A percentile compares a stretch with the other conserved stretches of the same genome.
Conservation (phyloP, 148 eudicot genomes). For the Rhododendron griersonianum region DNA sequence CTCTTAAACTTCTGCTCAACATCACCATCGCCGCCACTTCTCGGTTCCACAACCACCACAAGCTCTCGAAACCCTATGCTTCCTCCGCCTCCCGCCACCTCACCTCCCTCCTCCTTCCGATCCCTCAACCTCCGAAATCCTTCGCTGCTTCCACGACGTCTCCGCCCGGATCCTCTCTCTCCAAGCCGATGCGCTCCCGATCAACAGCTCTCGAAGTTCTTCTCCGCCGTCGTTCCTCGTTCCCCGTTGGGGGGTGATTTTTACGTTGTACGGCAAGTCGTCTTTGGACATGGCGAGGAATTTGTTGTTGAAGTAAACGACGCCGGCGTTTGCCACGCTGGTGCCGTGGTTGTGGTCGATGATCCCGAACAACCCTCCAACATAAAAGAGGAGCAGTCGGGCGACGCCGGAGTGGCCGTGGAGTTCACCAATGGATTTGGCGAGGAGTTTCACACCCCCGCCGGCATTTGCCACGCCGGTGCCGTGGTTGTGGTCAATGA, state of each 20-base stretch:
- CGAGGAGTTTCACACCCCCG: neutral
- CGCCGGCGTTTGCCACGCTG: slow-evolving; percentile 45
- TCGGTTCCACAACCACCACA: no score
- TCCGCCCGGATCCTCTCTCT: no score
- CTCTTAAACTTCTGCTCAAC: no score
- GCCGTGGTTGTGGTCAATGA: slow-evolving; percentile 28
- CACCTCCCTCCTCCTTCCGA: no score
- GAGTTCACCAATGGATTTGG: slow-evolving; percentile 28
- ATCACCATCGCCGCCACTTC: no score
- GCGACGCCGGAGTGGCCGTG: slow-evolving; percentile 45
- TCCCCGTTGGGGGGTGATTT: slow-evolving; percentile 15
- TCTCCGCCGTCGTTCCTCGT: no score
- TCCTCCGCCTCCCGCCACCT: no score
- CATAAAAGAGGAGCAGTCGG: slow-evolving; percentile 28
- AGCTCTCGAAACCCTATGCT: no score
- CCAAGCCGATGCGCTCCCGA: no score
- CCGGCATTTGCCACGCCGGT: slow-evolving; percentile 48
- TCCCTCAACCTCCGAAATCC: no score
- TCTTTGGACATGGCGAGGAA: slow-evolving; percentile 52
- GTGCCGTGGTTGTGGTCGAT: slow-evolving; percentile 29
- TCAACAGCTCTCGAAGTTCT: no score
- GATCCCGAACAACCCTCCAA: slow-evolving; percentile 26
- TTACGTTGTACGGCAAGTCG: slow-evolving; percentile 40
- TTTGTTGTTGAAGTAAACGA: slow-evolving; percentile 33
- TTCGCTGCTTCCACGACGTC: no score